Evolutionary conservation across 768 basidiomycete genomes (phyloP).

Genomic region (Boletus rubropictus): DNA sequence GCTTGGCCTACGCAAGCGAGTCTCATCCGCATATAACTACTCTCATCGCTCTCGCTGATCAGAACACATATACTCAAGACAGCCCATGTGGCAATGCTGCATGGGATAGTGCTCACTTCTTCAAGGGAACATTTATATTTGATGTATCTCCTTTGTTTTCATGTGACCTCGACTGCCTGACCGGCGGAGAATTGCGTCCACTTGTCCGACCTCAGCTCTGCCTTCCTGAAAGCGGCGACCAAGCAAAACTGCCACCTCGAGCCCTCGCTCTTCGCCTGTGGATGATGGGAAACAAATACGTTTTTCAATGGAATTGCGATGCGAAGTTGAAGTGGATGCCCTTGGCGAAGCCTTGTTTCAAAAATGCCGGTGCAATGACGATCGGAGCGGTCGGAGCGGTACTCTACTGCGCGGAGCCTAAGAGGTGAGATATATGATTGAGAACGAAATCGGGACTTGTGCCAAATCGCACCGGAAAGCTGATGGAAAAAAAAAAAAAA

Average conservation of each 20-base stretch:
- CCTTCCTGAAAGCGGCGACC: not conserved
- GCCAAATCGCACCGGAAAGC: not conserved
- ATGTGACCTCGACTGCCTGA: not conserved
- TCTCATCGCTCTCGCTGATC: too few relatives aligned
- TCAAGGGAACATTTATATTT: not conserved
- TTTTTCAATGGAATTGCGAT: too few relatives aligned
- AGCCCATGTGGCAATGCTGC: not conserved
- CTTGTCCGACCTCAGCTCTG: not conserved
- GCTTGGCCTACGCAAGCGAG: too few relatives aligned
- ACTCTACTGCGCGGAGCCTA: not conserved
- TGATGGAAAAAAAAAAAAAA: too few relatives aligned
- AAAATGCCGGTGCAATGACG: not conserved
- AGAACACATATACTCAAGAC: too few relatives aligned
- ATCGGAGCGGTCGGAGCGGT: too few relatives aligned
- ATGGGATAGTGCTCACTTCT: too few relatives aligned
- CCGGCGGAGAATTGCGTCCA: not conserved
- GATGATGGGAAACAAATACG: too few relatives aligned
- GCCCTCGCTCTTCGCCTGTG: too few relatives aligned
- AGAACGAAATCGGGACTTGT: not conserved
- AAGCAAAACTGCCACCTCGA: not conserved
- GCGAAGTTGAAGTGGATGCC: too few relatives aligned
- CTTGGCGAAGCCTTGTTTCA: too few relatives aligned
- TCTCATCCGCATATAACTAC: too few relatives aligned
- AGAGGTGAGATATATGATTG: not conserved
- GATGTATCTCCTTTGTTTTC: not conserved